Conservation (phyloP, 495 filamentous ascomycete genomes). For the Eremomyces bilateralis region DNA sequence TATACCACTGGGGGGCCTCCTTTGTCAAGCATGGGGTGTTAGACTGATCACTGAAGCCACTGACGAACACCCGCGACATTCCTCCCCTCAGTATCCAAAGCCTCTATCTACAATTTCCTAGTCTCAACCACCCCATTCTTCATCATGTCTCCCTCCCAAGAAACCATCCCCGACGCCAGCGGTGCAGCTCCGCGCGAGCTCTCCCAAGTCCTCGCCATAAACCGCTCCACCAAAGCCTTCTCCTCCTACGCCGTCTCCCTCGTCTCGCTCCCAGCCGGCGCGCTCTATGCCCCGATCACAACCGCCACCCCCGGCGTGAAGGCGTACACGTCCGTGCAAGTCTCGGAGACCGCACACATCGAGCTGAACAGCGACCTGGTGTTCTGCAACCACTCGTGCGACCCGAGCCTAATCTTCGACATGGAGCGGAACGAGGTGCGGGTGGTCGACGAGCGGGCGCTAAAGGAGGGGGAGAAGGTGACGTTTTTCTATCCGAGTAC, state of each 20-base stretch:
- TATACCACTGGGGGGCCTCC: no score
- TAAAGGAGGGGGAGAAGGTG: slow-evolving; percentile 37
- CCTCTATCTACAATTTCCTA: no score
- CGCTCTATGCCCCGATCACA: slow-evolving; percentile 37
- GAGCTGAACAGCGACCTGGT: slow-evolving; percentile 56
- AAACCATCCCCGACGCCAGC: no score
- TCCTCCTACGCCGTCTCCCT: slow-evolving; percentile 38
- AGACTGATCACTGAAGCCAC: no score
- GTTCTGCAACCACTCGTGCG: slow-evolving; percentile 56
- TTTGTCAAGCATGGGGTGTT: no score
- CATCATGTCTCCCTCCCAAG: no score
- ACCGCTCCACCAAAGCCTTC: slow-evolving; percentile 24
- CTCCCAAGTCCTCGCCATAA: slow-evolving; percentile 27
- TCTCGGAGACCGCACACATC: slow-evolving; percentile 36
- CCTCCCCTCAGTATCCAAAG: no score
- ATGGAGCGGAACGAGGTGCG: slow-evolving; percentile 39
- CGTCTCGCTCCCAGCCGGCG: slow-evolving; percentile 38
- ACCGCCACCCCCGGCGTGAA: slow-evolving; percentile 21
- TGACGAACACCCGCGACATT: no score
- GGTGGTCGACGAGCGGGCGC: slow-evolving; percentile 26
- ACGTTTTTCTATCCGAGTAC: slow-evolving; percentile 67
- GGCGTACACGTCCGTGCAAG: slow-evolving; percentile 52
- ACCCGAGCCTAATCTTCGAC: slow-evolving; percentile 50
- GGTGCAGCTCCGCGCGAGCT: no score
- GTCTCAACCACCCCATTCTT: no score